A percentile compares a stretch with the other conserved stretches of the same genome.
Conservation (phyloP, 495 filamentous ascomycete genomes). For the Podospora fimiseda region DNA sequence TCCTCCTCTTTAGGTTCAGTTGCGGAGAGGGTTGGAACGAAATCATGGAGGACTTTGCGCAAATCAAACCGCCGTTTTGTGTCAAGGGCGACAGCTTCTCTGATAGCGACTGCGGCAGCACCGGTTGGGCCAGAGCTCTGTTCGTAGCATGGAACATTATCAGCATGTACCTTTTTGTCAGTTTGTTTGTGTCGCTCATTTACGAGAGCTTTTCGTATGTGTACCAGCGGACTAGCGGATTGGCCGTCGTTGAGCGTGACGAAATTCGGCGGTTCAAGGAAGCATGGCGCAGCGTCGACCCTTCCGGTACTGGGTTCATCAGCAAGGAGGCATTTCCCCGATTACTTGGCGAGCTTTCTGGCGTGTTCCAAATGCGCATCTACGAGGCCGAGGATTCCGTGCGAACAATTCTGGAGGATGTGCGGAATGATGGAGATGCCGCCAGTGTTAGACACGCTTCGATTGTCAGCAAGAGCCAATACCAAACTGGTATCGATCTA, state of each 20-base stretch:
- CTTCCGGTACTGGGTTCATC: conserved; percentile 84
- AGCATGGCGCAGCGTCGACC: conserved; percentile 93
- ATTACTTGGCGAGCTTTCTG: conserved; percentile 83
- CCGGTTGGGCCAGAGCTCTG: conserved; percentile 73
- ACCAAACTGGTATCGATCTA: conserved; percentile 64
- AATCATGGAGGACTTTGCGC: conserved; percentile 94
- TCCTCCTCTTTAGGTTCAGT: conserved; percentile 87
- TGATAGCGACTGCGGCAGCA: conserved; percentile 87
- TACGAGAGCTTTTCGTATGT: conserved; percentile 99
- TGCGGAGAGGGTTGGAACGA: conserved; percentile 94
- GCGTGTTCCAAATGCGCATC: conserved; percentile 95
- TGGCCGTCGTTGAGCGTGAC: conserved; percentile 78
- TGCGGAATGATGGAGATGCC: conserved; percentile 49
- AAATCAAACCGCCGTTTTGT: conserved; percentile 68
- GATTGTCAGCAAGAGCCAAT: conserved; percentile 39
- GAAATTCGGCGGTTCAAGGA: conserved; percentile 97
- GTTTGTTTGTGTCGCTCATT: conserved; percentile 95
- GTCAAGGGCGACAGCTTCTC: conserved; percentile 61
- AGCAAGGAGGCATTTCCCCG: conserved; percentile 87
- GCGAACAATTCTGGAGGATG: conserved; percentile 71
- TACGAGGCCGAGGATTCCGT: conserved; percentile 88
- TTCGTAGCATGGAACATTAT: conserved; percentile 98
- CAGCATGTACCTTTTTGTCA: conserved; percentile 99
- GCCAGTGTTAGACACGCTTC: conserved; percentile 50
- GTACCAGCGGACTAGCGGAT: conserved; percentile 85